Evolutionary conservation across 306 rosid species (phyloP), one percentile per base, ranked within the genome.

Genomic region (Lathyrus sativus): DNA sequence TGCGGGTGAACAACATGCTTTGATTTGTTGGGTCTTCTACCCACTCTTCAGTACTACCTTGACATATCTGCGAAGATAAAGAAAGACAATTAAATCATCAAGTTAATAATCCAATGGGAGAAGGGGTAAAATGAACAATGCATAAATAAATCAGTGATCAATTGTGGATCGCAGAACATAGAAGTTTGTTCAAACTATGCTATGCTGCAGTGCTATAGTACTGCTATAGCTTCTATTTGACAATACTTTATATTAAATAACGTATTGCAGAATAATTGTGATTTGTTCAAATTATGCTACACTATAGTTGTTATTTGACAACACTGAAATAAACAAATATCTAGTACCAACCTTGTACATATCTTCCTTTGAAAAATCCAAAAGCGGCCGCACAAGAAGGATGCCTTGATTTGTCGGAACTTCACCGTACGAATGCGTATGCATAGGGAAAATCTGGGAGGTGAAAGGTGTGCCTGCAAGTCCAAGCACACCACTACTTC

Each of bases 11-110:
- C 76, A 85, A 56, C 56, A 67, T 72, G 73, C 87, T 90, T 73
- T 76, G 88, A 76, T 93, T 93, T 18, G 97, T 86, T 54, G 97
- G 97, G 78, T 93, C 99, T 84, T 93, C 97, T 70, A 93, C 95
- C 95, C 92, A 93, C 59, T 85, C 92, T 79, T 77, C 83, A 51
- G 75, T 45, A 68, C 72, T 83, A 43, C 81, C 89, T 76, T 66
- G 82, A 70, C 97, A 93, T 76, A 93, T 88, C 99, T 93, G 66
- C 73, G 59, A 66, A 68, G 45, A 63, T 44, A 72, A 66, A 5
- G 67, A 64, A 11, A 33, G 61, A 41, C 49, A 1, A 38, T 72
- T 35, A 35, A 51, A 69, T 51, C 24, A 65, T 43, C 11, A 37
- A 10, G 45, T 19, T 54, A 15, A 74, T 29, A 68, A 24, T 77